phyloP scores from a whole-genome alignment of 2,329 filamentous ascomycete species.

The Colletotrichum sidae region DNA sequence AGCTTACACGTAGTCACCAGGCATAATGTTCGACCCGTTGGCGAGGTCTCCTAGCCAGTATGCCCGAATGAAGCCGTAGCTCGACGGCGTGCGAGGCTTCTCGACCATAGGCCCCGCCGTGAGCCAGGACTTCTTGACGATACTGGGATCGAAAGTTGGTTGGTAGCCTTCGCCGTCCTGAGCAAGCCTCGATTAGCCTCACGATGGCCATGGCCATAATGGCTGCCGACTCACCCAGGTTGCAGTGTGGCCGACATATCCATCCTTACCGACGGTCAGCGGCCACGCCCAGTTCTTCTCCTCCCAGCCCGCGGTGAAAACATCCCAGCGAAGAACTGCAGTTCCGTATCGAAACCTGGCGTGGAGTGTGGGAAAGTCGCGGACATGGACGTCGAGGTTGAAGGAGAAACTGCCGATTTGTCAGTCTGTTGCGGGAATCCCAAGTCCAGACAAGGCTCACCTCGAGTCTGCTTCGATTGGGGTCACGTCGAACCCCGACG shows the following conservation, averaged over 20 bases:
- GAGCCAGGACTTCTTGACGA: too few relatives aligned
- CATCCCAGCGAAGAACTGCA: conserved; percentile 38
- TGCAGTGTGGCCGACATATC: conserved; percentile 50
- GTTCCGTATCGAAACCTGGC: conserved; percentile 28
- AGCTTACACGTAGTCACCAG: conserved; percentile 36
- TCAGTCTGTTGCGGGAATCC: neutral
- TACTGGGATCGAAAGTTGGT: too few relatives aligned
- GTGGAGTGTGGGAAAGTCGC: conserved; percentile 32
- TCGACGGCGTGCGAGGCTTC: conserved; percentile 14
- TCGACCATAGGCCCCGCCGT: conserved; percentile 6
- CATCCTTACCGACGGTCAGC: conserved; percentile 48
- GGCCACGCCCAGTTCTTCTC: conserved; percentile 56
- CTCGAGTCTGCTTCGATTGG: conserved; percentile 27
- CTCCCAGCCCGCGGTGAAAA: conserved; percentile 53
- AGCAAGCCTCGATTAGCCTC: too few relatives aligned
- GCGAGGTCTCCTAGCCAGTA: conserved; percentile 33
- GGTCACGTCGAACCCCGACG: conserved; percentile 11
- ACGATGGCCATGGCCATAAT: neutral
- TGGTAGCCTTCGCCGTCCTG: too few relatives aligned
- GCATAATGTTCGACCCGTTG: conserved; percentile 20
- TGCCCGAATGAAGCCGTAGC: conserved; percentile 12
- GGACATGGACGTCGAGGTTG: conserved; percentile 18
- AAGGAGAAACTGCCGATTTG: conserved; percentile 24
- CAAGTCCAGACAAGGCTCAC: neutral
- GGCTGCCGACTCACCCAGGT: conserved; percentile 15